phyloP scores from a whole-genome alignment of 306 rosid species.

The Dryas drummondii region DNA sequence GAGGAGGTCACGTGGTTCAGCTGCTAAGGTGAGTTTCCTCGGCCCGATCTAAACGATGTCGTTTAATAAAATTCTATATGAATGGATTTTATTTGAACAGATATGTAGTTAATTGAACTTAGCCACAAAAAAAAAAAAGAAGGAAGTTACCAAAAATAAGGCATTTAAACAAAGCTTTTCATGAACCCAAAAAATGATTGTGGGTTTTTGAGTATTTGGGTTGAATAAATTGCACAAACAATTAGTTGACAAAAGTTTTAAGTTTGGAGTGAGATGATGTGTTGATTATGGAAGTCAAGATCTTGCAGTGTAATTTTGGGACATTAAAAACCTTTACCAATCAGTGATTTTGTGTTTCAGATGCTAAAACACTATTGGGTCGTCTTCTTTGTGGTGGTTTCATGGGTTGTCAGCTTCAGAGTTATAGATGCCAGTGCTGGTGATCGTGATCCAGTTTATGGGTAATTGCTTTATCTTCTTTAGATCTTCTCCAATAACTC shows the following conservation, averaged over 20 bases:
- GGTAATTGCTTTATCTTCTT: slow-evolving; percentile 34
- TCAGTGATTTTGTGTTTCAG: slow-evolving; percentile 36
- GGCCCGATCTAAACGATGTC: slow-evolving; percentile 2
- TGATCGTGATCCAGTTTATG: slow-evolving; percentile 69
- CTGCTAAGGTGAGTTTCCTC: slow-evolving; percentile 1
- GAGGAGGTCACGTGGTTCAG: background rate
- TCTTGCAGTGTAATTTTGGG: background rate
- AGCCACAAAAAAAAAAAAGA: no score
- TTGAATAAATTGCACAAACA: background rate
- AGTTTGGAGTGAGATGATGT: background rate
- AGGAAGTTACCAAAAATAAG: background rate
- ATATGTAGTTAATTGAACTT: background rate
- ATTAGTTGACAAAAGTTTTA: background rate
- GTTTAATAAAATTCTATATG: background rate
- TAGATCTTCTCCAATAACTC: background rate
- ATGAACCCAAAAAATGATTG: background rate
- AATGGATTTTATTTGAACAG: background rate
- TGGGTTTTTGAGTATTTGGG: background rate
- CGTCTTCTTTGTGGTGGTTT: slow-evolving; percentile 52
- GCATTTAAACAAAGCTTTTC: background rate
- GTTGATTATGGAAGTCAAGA: background rate
- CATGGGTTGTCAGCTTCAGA: slow-evolving; percentile 37
- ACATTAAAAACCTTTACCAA: background rate
- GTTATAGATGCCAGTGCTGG: slow-evolving; percentile 71
- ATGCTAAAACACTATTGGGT: slow-evolving; percentile 47